These are phyloP conservation scores for Iberis pinnata DNA, from an alignment of 345 rosid genomes.

Conservation along the genomic window DNA sequence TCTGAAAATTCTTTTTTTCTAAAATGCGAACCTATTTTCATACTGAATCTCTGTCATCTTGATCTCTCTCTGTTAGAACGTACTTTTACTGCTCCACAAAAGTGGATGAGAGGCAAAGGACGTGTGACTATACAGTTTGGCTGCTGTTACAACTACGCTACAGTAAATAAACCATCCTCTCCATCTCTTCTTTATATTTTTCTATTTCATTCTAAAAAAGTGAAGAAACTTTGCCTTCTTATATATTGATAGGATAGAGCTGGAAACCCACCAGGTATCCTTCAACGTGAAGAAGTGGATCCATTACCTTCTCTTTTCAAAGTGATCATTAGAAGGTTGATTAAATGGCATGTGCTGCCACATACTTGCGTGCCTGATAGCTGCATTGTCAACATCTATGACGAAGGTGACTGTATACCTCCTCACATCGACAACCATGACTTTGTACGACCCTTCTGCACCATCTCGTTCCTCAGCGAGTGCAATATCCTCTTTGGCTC, in stretches of 20 bases:
- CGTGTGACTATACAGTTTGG: slow-evolving; percentile 62
- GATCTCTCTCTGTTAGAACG: slow-evolving; percentile 32
- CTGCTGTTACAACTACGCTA: slow-evolving; percentile 55
- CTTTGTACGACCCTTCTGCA: slow-evolving; percentile 61
- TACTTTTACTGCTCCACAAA: slow-evolving; percentile 55
- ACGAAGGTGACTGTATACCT: slow-evolving; percentile 68
- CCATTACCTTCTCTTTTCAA: slow-evolving; percentile 51
- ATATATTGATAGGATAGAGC: slow-evolving; percentile 39
- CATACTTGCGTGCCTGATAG: slow-evolving; percentile 56
- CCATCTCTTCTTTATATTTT: neutral
- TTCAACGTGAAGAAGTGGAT: slow-evolving; percentile 48
- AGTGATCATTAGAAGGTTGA: slow-evolving; percentile 52
- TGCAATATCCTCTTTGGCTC: slow-evolving; percentile 50
- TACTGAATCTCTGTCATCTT: neutral
- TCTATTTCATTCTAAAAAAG: neutral
- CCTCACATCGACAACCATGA: slow-evolving; percentile 67
- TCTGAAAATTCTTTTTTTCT: too few relatives aligned
- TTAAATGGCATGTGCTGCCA: slow-evolving; percentile 51
- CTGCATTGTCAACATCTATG: slow-evolving; percentile 64
- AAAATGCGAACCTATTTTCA: too few relatives aligned
- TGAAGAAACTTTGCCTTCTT: neutral
- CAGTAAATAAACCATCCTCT: slow-evolving; percentile 25
- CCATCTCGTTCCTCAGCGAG: slow-evolving; percentile 54
- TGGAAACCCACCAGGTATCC: slow-evolving; percentile 60
- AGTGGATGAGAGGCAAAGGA: slow-evolving; percentile 75